Percentiles rank a stretch among this genome's conserved stretches.
These are phyloP conservation scores for Tephrocybe rancida DNA, from an alignment of 768 basidiomycete species.

Conservation along the genomic window DNA sequence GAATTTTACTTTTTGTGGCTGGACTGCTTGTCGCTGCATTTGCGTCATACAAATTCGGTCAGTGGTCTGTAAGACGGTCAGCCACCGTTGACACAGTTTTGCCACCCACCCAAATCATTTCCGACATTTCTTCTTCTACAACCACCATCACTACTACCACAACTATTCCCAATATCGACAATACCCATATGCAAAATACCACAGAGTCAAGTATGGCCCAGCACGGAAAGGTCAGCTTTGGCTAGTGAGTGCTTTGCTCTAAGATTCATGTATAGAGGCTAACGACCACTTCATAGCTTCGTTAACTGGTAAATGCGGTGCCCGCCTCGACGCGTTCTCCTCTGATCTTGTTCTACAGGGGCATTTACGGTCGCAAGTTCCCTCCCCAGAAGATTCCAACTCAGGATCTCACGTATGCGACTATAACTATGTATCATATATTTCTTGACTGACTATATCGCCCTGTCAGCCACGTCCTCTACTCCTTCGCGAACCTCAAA, in stretches of 20 bases:
- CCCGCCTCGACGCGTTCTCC: not conserved
- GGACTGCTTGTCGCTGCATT: constrained; percentile 39
- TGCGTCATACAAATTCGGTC: constrained; percentile 44
- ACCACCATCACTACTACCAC: constrained; percentile 8
- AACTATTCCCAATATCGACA: constrained; percentile 3
- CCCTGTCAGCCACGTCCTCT: constrained; percentile 73
- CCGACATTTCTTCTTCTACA: constrained; percentile 5
- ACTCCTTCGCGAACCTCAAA: constrained; percentile 90
- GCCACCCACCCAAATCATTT: not conserved
- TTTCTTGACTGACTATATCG: constrained; percentile 8
- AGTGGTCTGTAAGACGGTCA: constrained; percentile 32
- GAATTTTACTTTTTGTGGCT: constrained; percentile 34
- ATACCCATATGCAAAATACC: constrained; percentile 7
- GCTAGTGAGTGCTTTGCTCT: constrained; percentile 60
- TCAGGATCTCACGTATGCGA: constrained; percentile 79
- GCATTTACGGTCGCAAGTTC: constrained; percentile 93
- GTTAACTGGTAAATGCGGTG: constrained; percentile 64
- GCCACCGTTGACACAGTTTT: constrained; percentile 7
- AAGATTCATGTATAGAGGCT: constrained; percentile 8
- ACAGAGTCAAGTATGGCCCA: constrained; percentile 29
- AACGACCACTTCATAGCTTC: constrained; percentile 45
- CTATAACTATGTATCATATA: constrained; percentile 1
- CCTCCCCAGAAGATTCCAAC: constrained; percentile 84
- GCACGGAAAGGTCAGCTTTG: constrained; percentile 74
- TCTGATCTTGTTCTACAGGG: constrained; percentile 50